Percentiles rank a stretch among this genome's conserved stretches.
Evolutionary conservation across 495 filamentous ascomycete genomes (phyloP).

Genomic region (Haplographium delicatum): DNA sequence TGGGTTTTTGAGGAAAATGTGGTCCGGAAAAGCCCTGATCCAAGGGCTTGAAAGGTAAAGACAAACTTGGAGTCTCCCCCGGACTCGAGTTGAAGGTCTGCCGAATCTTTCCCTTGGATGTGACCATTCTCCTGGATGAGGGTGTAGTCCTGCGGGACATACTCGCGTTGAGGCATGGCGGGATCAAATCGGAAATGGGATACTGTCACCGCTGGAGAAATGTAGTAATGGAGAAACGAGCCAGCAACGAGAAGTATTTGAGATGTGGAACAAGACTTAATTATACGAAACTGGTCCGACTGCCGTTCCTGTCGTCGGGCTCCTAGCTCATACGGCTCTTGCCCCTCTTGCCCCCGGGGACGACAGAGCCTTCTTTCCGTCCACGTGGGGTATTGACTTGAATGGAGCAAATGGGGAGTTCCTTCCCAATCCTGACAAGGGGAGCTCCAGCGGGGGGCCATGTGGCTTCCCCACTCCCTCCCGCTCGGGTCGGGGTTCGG

Average conservation of each 20-base stretch:
- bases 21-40: constrained; percentile 57
- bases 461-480: background rate
- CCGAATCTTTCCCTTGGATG: constrained; percentile 3
- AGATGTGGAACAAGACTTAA: too few species aligned
- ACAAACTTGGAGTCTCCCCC: constrained; percentile 34
- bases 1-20: constrained; percentile 55
- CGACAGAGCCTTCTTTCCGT: too few species aligned
- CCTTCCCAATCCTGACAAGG: background rate
- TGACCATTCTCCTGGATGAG: constrained; percentile 20
- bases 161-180: constrained; percentile 52
- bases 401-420: background rate
- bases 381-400: background rate
- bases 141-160: constrained; percentile 38
- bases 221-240: too few species aligned
- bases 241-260: too few species aligned
- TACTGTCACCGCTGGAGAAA: too few species aligned
- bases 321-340: too few species aligned
- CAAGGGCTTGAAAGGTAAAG: constrained; percentile 55
- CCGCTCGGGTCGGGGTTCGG: constrained; percentile 13
- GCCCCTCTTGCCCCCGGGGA: too few species aligned
- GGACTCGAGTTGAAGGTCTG: constrained; percentile 38
- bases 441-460: background rate
- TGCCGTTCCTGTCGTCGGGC: too few species aligned
- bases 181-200: background rate
- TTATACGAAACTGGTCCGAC: too few species aligned